Evolutionary conservation across 176 grass and related monocot genomes (phyloP).

Genomic region (Oryza longistaminata): DNA sequence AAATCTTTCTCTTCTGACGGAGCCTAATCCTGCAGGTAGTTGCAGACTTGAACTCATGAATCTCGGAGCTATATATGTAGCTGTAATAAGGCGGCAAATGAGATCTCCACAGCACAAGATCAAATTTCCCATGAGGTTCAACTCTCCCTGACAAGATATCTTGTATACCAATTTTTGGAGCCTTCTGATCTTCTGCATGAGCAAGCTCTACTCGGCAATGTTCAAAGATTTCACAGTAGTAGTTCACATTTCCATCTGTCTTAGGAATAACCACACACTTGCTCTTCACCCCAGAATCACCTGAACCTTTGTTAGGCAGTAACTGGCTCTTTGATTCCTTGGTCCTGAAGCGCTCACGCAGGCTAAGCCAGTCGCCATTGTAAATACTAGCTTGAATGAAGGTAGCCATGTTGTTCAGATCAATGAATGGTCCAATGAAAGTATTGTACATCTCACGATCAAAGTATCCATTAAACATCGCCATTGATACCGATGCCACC

Average conservation of each 20-base stretch:
- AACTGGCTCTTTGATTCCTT: background rate
- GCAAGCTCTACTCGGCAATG: background rate
- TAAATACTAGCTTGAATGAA: background rate
- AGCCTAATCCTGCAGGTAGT: too few relatives aligned
- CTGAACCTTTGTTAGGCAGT: background rate
- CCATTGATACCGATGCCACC: background rate
- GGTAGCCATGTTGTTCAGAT: background rate
- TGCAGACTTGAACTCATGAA: too few relatives aligned
- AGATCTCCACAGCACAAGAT: too few relatives aligned
- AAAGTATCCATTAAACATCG: slow-evolving; percentile 4
- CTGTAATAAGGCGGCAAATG: too few relatives aligned
- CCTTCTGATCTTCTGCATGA: background rate
- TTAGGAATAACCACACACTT: background rate
- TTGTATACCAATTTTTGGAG: background rate
- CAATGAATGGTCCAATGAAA: background rate
- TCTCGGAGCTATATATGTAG: too few relatives aligned
- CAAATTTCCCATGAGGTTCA: background rate
- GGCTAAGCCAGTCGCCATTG: background rate
- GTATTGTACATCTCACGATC: background rate
- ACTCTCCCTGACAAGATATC: background rate
- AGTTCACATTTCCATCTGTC: background rate
- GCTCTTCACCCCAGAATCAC: background rate
- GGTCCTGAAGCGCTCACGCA: background rate
- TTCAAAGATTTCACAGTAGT: background rate
- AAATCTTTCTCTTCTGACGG: too few relatives aligned